phyloP scores from a whole-genome alignment of 179 eudicot genomes.

The Drosera spatulata region DNA sequence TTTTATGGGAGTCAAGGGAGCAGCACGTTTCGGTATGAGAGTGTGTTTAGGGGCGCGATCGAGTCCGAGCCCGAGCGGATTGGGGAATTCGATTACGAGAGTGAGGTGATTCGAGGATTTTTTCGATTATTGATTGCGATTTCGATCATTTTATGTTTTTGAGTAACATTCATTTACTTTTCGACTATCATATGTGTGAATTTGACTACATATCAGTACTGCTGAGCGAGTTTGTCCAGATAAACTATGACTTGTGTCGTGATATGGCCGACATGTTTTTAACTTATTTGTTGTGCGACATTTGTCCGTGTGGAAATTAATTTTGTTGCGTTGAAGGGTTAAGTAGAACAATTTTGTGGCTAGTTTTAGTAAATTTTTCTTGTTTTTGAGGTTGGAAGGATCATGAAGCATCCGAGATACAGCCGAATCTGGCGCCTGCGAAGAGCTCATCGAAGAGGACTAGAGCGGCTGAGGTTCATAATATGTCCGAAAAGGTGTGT shows the following conservation, averaged over 20 bases:
- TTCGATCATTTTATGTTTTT: background rate
- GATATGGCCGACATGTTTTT: too few species aligned
- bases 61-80: slow-evolving; percentile 16
- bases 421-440: slow-evolving; percentile 9
- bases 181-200: too few species aligned
- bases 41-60: slow-evolving; percentile 8
- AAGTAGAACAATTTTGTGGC: too few species aligned
- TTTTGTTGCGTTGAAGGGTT: too few species aligned
- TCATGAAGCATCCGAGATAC: slow-evolving; percentile 14
- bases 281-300: too few species aligned
- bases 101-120: slow-evolving; percentile 16
- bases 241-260: too few species aligned
- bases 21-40: slow-evolving; percentile 4
- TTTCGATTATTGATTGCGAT: background rate
- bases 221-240: background rate
- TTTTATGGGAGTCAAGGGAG: background rate
- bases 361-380: too few species aligned
- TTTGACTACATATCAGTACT: background rate
- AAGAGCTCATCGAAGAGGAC: slow-evolving; percentile 21
- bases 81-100: slow-evolving; percentile 24
- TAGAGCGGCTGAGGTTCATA: slow-evolving; percentile 32
- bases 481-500: slow-evolving; percentile 30
- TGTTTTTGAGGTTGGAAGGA: slow-evolving; percentile 10
- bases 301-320: too few species aligned
- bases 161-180: background rate